Evolutionary conservation across 2,329 filamentous ascomycete genomes (phyloP), one percentile per base, ranked within the genome.

Genomic region (Pyrenophora tritici-repentis): DNA sequence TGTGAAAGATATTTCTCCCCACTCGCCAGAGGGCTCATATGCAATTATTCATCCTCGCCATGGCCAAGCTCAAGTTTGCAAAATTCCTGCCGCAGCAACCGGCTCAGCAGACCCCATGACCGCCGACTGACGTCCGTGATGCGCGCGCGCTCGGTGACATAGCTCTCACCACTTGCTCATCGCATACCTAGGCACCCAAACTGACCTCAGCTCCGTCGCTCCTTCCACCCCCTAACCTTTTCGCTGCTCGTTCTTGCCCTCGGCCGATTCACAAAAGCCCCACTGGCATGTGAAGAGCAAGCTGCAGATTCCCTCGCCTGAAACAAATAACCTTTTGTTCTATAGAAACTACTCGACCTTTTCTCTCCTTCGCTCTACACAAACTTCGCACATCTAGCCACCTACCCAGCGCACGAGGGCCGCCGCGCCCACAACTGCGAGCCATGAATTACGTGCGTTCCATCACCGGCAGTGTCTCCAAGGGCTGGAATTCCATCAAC

Each of bases 401-500:
- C 45, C 26, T 29, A 26, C 29, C 13, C 42, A 29, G 20, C 29
- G 32, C 47, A 48, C 20, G 35, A 36, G 50, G 42, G 47, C 42
- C 49, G 50, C 26, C 12, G 51, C 32, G 47, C 49, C 49, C 52
- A 35, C 36, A 39, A 24, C 41, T 42, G 66, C 70, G 80, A 74
- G 57, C 53, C 35, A 97, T 97, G 94, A 92, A 97, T 82, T 97
- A 97, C 89, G 92, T 97, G 63, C 86, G 94, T 64, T 96, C 92
- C 70, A 85, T 97, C 66, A 94, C 91, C 75, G 92, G 92, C 73
- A 95, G 91, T 44, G 93, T 99, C 67, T 96, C 92, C 65, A 97
- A 94, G 78, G 93, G 94, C 75, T 99, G 94, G 94, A 99, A 99
- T 77, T 97, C 92, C 20, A 96, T 99, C 81, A 99, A 99, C 75